Evolutionary conservation across 306 rosid genomes (phyloP).

Genomic region (Prunus mira): DNA sequence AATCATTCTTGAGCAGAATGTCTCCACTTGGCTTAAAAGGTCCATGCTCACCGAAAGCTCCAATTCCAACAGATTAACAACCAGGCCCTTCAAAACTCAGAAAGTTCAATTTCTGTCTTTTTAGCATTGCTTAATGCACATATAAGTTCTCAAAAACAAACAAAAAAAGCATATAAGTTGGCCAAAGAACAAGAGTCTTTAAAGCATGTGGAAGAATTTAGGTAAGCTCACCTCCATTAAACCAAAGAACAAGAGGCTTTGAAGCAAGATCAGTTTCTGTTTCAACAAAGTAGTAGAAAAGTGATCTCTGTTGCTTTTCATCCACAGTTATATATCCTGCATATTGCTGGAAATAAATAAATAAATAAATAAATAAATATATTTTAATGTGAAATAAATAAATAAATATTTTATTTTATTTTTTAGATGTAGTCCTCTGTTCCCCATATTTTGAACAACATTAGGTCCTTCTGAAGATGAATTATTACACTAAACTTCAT

Average conservation of each 20-base stretch:
- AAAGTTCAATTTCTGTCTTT: neutral
- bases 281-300: conserved; percentile 49
- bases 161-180: too few species aligned
- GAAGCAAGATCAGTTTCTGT: conserved; percentile 36
- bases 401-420: too few species aligned
- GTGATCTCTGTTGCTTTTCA: conserved; percentile 29
- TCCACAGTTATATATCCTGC: conserved; percentile 37
- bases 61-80: conserved; percentile 75
- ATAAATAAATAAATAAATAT: too few species aligned
- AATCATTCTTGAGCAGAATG: conserved; percentile 45
- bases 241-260: conserved; percentile 54
- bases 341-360: conserved; percentile 29
- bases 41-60: conserved; percentile 73
- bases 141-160: too few species aligned
- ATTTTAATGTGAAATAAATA: too few species aligned
- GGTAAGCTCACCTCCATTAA: conserved; percentile 54
- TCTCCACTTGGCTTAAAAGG: conserved; percentile 60
- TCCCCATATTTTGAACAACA: conserved; percentile 57
- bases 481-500: conserved; percentile 80
- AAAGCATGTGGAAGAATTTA: neutral
- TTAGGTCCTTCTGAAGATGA: conserved; percentile 64
- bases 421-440: too few species aligned
- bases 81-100: conserved; percentile 65
- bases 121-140: too few species aligned
- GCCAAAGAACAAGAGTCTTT: too few species aligned